Base-by-base conservation (phyloP, 352 stramenopile species). In the Blastocystis sp. region DNA sequence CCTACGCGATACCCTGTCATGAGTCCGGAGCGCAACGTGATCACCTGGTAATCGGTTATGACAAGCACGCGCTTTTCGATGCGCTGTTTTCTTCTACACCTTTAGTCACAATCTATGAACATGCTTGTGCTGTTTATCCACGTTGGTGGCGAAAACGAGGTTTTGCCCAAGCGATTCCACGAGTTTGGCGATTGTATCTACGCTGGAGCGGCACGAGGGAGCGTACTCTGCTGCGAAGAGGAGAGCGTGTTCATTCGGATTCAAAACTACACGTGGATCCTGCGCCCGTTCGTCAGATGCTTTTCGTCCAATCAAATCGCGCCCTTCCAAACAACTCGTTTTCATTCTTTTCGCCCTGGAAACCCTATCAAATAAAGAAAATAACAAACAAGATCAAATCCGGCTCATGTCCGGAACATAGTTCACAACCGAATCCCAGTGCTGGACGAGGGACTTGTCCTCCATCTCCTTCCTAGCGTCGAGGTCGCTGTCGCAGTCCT, bases 371-470 rank as follows among this genome's bases (percentile, higher is more conserved):
- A 77, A 77, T 43, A 77, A 7, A n/a, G 17, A 2, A 77, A 53
- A 77, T 52, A 43, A 61, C 21, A 11, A 11, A 61, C 53, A 21
- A 11, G 11, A 61, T 0, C 11, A 11, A 11, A 61, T 61, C 28
- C 43, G 66, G 38, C 45, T 77, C 66, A 77, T 77, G 23, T 84
- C 45, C n/a, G 74, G 74, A 17, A 71, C 62, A 84, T 84, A 84
- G 40, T 84, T 71, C 28, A 84, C 62, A 71, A 67, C 59, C n/a
- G 74, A 43, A 40, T 84, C 74, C 74, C 74, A 84, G 19, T 84
- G 74, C 48, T 84, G 74, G 10, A 84, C 74, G 10, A 84, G 53
- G n/a, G 59, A 53, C 74, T 84, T 84, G 40, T 52, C 62, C 48
- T 62, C 74, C 74, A 84, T 84, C 41, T 71, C 59, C 41, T 84